Percentiles rank a stretch among this genome's conserved stretches.
Conservation (phyloP, 2,329 filamentous ascomycete genomes). For the Acarospora socialis region DNA sequence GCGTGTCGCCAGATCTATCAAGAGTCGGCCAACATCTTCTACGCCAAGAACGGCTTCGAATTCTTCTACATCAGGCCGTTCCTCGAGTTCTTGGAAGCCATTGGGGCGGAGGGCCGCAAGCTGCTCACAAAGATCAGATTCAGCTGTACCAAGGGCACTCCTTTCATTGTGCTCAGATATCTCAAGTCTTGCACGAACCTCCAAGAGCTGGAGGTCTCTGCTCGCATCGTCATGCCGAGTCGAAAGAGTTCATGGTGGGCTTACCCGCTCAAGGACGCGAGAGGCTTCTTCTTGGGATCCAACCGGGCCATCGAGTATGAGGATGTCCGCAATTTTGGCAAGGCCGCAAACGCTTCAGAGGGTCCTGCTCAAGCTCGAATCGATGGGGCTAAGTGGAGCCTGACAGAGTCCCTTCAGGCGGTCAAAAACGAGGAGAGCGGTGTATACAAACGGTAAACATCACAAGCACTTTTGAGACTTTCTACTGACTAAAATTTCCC, state of each 20-base stretch:
- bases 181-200: conserved; percentile 4
- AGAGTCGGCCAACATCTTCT: conserved; percentile 2
- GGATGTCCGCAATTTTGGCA: conserved; percentile 1
- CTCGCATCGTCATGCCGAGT: not conserved
- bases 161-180: conserved; percentile 6
- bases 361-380: not conserved
- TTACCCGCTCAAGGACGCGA: conserved; percentile 1
- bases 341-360: not conserved
- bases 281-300: not conserved
- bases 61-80: conserved; percentile 4
- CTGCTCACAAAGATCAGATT: not conserved
- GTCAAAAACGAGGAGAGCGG: not conserved
- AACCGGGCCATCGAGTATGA: not conserved
- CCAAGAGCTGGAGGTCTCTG: not conserved
- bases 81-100: conserved; percentile 6
- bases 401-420: not conserved
- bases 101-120: conserved; percentile 1
- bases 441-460: not conserved
- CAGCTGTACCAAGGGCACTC: not conserved
- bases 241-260: conserved; percentile 2
- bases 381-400: not conserved
- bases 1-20: conserved; percentile 4
- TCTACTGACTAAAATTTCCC: not conserved
- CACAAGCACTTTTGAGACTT: not conserved
- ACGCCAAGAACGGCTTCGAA: conserved; percentile 6